Percentiles rank a stretch among this genome's conserved stretches.
Evolutionary conservation across 306 rosid species (phyloP).

Genomic region (Glycine latifolia): DNA sequence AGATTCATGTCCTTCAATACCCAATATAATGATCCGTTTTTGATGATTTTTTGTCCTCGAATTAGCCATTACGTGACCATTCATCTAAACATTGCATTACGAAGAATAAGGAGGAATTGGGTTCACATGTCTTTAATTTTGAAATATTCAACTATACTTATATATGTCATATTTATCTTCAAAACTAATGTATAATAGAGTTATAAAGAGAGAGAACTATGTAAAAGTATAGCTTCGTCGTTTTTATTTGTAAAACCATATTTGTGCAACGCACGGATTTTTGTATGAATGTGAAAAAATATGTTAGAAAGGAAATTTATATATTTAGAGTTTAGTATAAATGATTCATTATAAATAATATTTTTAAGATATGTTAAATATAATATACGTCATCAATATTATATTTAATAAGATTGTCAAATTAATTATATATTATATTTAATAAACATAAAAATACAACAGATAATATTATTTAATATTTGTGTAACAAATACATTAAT

Average conservation of each 20-base stretch:
- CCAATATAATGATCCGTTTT: not conserved
- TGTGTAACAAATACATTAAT: too few relatives aligned
- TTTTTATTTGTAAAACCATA: not conserved
- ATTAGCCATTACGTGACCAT: conserved; percentile 12
- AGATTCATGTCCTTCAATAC: not conserved
- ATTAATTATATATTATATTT: too few relatives aligned
- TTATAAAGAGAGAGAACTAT: not conserved
- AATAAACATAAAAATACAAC: too few relatives aligned
- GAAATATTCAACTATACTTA: not conserved
- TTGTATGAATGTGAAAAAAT: too few relatives aligned
- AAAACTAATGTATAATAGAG: not conserved
- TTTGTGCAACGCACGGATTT: too few relatives aligned
- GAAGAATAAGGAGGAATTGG: not conserved
- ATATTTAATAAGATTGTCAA: too few relatives aligned
- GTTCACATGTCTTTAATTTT: not conserved
- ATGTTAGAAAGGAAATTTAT: too few relatives aligned
- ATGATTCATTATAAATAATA: too few relatives aligned
- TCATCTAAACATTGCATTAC: conserved; percentile 2
- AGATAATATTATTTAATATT: too few relatives aligned
- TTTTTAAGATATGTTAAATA: too few relatives aligned
- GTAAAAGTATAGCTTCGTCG: not conserved
- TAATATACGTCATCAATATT: too few relatives aligned
- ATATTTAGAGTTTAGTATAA: too few relatives aligned
- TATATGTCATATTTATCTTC: not conserved
- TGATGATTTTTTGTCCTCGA: conserved; percentile 1